Conservation (phyloP, 257 asterid genomes). For the Jacaranda mimosifolia region DNA sequence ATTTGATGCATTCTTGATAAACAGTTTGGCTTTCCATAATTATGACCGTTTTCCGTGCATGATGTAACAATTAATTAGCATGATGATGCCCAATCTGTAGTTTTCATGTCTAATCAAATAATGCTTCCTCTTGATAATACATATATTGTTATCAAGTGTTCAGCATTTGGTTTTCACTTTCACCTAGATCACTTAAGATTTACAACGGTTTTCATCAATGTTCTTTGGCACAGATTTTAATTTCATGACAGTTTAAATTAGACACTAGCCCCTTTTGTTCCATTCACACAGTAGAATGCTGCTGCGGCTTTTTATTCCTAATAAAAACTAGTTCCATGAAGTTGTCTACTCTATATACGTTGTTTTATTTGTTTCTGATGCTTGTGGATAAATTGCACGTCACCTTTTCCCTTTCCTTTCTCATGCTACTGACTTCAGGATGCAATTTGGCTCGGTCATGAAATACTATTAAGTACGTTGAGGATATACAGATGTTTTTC, state of each 20-base stretch:
- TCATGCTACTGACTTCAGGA: background rate
- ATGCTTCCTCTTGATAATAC: slow-evolving; percentile 5
- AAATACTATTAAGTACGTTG: background rate
- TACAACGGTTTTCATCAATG: background rate
- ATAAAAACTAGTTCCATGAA: background rate
- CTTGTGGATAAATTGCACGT: background rate
- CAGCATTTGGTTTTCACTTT: background rate
- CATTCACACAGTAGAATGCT: slow-evolving; percentile 9
- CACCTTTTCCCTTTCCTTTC: background rate
- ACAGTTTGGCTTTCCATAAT: background rate
- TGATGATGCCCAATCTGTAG: background rate
- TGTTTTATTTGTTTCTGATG: background rate
- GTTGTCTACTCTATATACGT: background rate
- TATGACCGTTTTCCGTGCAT: background rate
- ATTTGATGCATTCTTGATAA: background rate
- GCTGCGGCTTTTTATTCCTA: background rate
- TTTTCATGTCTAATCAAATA: slow-evolving; percentile 7
- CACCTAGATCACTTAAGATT: background rate
- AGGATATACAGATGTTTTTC: background rate
- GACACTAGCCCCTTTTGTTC: background rate
- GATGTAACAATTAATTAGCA: background rate
- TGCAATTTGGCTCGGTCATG: background rate
- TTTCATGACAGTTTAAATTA: background rate
- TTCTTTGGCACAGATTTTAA: background rate
- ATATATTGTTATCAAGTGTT: background rate